Evolutionary conservation across 768 basidiomycete species (phyloP), one percentile per base, ranked within the genome.

Genomic region (Leccinum uliginosum): DNA sequence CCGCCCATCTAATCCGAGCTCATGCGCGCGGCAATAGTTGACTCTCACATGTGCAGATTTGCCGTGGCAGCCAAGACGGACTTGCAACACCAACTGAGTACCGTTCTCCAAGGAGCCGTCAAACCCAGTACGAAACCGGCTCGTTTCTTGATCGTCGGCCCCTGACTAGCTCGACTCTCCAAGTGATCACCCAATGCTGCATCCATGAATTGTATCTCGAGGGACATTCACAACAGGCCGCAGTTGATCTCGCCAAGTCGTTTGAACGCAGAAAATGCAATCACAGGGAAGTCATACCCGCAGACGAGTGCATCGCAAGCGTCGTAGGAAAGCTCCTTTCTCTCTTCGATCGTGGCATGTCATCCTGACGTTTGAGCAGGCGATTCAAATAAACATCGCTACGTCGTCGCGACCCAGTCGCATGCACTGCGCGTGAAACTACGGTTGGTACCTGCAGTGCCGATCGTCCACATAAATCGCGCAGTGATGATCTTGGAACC

Each of bases 111-210:
- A 68, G 96, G 93, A 15, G 82, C 83, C 55, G 81, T 91, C 59
- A 98, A 98, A 74, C 90, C 86, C 30, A 98, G 97, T 98, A 72
- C 76, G 94, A 54, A 55, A 55, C 48, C 53, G 35, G 38, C 54
- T 45, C 46, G 27, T 49, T 40, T 6, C 19, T n/a, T 29, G 21
- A 50, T 50, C 32, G 15, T 34, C 32, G 19, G 46, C 53, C 67
- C n/a, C 68, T 74, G 66, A 76, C 79, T 68, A 73, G 75, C 74
- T 30, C 76, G 78, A 75, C 74, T 72, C 72, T 56, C 63, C 63
- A 98, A 98, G 97, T 99, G 96, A 98, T 99, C 71, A 98, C 97
- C 0, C 96, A 98, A 69, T 99, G 97, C 71, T 96, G 88, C 68
- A 93, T 99, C 43, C 86, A 94, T 62, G 91, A 93, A 67, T 80